phyloP scores from a whole-genome alignment of 1,284 basidiomycete genomes.

The Cutaneotrichosporon mucoides region DNA sequence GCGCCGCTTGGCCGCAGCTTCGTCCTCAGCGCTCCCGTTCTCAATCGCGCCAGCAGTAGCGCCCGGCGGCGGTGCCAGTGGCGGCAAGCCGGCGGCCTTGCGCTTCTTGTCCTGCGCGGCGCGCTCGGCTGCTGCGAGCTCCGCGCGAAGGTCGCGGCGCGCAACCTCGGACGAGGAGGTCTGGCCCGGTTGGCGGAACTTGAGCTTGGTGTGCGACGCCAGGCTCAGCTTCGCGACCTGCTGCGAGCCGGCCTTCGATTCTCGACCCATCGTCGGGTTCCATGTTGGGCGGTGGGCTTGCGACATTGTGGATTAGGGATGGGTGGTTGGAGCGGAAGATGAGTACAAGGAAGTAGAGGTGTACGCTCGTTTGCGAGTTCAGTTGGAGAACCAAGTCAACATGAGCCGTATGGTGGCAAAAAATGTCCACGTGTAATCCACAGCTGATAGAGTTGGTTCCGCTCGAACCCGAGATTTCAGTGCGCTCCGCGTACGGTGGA shows the following conservation, averaged over 20 bases:
- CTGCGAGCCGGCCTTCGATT: conserved; percentile 71
- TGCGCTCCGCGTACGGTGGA: too few relatives aligned
- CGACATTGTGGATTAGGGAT: conserved; percentile 36
- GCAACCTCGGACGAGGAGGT: conserved; percentile 69
- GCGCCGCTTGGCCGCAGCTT: conserved; percentile 67
- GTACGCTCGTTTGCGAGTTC: background rate
- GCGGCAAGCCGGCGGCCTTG: conserved; percentile 69
- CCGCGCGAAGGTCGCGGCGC: conserved; percentile 72
- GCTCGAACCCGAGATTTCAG: background rate
- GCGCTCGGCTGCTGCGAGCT: conserved; percentile 74
- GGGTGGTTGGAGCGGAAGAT: background rate
- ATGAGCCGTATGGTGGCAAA: background rate
- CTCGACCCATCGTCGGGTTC: conserved; percentile 48
- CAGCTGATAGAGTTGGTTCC: background rate
- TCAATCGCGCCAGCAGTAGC: conserved; percentile 29
- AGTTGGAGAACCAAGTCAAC: background rate
- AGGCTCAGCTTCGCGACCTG: conserved; percentile 86
- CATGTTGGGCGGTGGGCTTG: conserved; percentile 50
- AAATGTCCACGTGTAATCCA: background rate
- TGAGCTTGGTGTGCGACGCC: conserved; percentile 89
- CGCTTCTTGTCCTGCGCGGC: conserved; percentile 81
- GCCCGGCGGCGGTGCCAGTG: conserved; percentile 34
- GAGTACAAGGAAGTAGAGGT: background rate
- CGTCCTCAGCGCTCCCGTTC: conserved; percentile 46
- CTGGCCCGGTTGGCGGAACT: conserved; percentile 88